These are phyloP conservation scores for Catunica adiposa DNA, from an alignment of 2,329 filamentous ascomycete genomes.

Conservation along the genomic window DNA sequence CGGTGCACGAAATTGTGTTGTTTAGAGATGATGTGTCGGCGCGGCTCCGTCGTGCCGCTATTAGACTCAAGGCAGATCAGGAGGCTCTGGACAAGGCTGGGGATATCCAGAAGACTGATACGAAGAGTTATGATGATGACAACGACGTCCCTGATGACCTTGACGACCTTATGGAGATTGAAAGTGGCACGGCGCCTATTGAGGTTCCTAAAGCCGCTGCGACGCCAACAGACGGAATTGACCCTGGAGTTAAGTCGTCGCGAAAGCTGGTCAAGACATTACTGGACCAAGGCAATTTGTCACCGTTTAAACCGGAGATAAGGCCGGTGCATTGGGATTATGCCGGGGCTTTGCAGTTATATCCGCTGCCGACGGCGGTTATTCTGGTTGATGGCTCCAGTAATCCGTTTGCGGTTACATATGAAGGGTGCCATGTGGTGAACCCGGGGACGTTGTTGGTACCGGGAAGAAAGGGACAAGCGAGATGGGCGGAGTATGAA, in stretches of 20 bases:
- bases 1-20: conserved; percentile 70
- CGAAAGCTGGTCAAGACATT: conserved; percentile 78
- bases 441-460: conserved; percentile 72
- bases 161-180: conserved; percentile 28
- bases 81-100: conserved; percentile 23
- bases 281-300: conserved; percentile 75
- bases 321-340: conserved; percentile 87
- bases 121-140: background rate
- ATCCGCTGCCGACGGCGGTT: conserved; percentile 73
- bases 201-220: conserved; percentile 5
- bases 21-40: conserved; percentile 76
- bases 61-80: conserved; percentile 43
- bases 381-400: conserved; percentile 69
- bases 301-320: conserved; percentile 65
- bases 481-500: conserved; percentile 80
- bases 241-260: conserved; percentile 41
- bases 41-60: conserved; percentile 58
- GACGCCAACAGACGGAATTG: conserved; percentile 18
- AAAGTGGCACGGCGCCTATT: conserved; percentile 19
- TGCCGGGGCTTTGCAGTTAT: conserved; percentile 57
- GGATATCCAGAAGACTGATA: conserved; percentile 18
- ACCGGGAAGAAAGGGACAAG: conserved; percentile 48
- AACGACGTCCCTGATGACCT: conserved; percentile 16
- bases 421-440: conserved; percentile 90
- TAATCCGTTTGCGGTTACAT: conserved; percentile 71